Percentiles rank a stretch among this genome's conserved stretches.
Evolutionary conservation across 2,329 filamentous ascomycete species (phyloP).

Genomic region (Colletotrichum sp.): DNA sequence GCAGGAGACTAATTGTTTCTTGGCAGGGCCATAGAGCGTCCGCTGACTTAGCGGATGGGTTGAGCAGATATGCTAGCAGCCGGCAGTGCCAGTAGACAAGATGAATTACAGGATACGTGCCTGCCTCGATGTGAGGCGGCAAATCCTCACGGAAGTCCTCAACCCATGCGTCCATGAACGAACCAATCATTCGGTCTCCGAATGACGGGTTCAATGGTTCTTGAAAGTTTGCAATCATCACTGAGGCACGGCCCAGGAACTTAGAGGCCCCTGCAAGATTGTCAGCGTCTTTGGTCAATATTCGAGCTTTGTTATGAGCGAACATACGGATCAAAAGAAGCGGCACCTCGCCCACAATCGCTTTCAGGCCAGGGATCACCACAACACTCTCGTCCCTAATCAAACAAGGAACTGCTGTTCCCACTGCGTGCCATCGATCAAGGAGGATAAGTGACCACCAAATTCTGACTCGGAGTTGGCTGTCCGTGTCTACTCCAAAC

Average conservation of each 20-base stretch:
- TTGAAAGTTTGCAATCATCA: constrained; percentile 36
- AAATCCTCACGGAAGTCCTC: constrained; percentile 72
- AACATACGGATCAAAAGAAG: constrained; percentile 71
- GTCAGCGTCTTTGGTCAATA: background rate
- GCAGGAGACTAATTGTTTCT: constrained; percentile 63
- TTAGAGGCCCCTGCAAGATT: constrained; percentile 55
- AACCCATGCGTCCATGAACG: constrained; percentile 60
- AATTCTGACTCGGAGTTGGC: constrained; percentile 65
- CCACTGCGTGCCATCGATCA: constrained; percentile 76
- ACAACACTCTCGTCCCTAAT: constrained; percentile 68
- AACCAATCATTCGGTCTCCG: constrained; percentile 41
- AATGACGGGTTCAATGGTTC: constrained; percentile 3
- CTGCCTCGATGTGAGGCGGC: constrained; percentile 59
- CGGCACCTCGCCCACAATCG: constrained; percentile 65
- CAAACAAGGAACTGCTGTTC: constrained; percentile 64
- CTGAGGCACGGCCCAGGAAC: constrained; percentile 50
- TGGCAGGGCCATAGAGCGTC: constrained; percentile 66
- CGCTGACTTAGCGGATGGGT: constrained; percentile 56
- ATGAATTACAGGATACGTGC: constrained; percentile 61
- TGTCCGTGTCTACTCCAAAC: constrained; percentile 63
- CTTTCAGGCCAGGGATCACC: constrained; percentile 62
- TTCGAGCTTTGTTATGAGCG: background rate
- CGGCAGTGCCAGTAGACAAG: constrained; percentile 75
- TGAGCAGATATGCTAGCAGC: constrained; percentile 66
- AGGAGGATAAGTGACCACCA: constrained; percentile 78